These are phyloP conservation scores for Fusarium praegraminearum DNA, from an alignment of 2,329 filamentous ascomycete species.

Conservation along the genomic window DNA sequence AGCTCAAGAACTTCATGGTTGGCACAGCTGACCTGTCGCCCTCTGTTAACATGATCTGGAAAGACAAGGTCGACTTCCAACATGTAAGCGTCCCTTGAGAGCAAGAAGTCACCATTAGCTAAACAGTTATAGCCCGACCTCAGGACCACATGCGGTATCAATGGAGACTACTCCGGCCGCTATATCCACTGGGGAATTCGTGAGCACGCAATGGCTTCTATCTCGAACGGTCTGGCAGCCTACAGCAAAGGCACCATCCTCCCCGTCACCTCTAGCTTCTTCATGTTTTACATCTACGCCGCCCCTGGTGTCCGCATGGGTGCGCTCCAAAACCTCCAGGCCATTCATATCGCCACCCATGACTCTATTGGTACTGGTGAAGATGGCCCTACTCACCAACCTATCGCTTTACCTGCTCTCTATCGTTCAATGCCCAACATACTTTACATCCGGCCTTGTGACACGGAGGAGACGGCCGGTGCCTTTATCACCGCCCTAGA, in stretches of 20 bases:
- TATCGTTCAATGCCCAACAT: conserved; percentile 74
- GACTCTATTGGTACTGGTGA: conserved; percentile 71
- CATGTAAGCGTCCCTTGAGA: conserved; percentile 46
- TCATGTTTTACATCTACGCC: conserved; percentile 72
- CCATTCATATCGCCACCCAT: conserved; percentile 71
- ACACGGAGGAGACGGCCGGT: conserved; percentile 68
- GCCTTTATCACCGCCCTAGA: conserved; percentile 64
- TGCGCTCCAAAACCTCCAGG: conserved; percentile 65
- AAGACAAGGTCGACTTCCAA: conserved; percentile 64
- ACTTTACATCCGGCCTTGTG: conserved; percentile 69
- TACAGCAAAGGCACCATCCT: conserved; percentile 67
- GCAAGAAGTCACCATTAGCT: background rate
- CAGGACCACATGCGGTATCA: conserved; percentile 60
- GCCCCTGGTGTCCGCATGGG: conserved; percentile 71
- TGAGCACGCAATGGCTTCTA: conserved; percentile 71
- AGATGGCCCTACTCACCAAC: conserved; percentile 73
- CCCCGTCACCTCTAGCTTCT: conserved; percentile 69
- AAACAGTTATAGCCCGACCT: conserved; percentile 50
- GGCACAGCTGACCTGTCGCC: conserved; percentile 66
- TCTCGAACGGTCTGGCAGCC: conserved; percentile 70
- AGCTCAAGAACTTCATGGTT: conserved; percentile 63
- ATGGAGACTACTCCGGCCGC: conserved; percentile 65
- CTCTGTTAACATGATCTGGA: conserved; percentile 68
- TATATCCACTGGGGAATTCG: conserved; percentile 72
- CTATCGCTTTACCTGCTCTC: conserved; percentile 66